Evolutionary conservation across 768 basidiomycete species (phyloP), one percentile per base, ranked within the genome.

Genomic region (Candolleomyces efflorescens): DNA sequence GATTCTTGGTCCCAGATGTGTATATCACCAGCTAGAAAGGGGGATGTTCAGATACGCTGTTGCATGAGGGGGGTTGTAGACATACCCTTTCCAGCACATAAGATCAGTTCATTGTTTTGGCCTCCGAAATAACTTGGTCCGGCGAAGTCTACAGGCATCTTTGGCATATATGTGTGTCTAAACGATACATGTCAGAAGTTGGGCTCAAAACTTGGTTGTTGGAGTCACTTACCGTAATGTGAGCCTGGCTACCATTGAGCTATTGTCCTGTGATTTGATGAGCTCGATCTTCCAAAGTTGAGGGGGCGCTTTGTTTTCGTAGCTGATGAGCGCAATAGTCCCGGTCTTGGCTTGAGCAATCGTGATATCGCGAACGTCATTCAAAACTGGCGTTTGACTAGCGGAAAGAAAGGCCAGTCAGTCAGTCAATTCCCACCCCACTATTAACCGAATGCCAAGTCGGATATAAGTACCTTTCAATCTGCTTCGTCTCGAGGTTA

Each of bases 1-100:
- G 87, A 87, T 71, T 92, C 89, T 59, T 85, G 82, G 64, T 93
- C 91, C 91, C 91, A 93, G 12, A 92, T 89, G 65, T 90, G 86
- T 13, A 93, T 85, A 64, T 91, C 88, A 3, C 91, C 91, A 59
- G 82, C 90, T 82, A 32, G 5, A 5, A 9, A 9, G 32, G 32
- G 32, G 5, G 32, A 32, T 32, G 32, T 32, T 32, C 32, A 32
- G 32, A 11, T 32, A 32, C 32, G 32, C 11, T 5, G 32, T 11
- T 5, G 5, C 27, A 32, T 11, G 11, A 32, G 5, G 32, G 11
- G 32, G 32, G 32, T 11, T 5, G 32, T 32, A 32, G 32, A 32
- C 32, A 32, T 32, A 32, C 32, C 32, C 32, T 92, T 91, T 5
- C 86, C 84, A 41, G 87, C 86, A 64, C 90, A 89, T 5, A 92